These are phyloP conservation scores for Alternaria sp. DNA, from an alignment of 2,329 filamentous ascomycete genomes.

Conservation along the genomic window DNA sequence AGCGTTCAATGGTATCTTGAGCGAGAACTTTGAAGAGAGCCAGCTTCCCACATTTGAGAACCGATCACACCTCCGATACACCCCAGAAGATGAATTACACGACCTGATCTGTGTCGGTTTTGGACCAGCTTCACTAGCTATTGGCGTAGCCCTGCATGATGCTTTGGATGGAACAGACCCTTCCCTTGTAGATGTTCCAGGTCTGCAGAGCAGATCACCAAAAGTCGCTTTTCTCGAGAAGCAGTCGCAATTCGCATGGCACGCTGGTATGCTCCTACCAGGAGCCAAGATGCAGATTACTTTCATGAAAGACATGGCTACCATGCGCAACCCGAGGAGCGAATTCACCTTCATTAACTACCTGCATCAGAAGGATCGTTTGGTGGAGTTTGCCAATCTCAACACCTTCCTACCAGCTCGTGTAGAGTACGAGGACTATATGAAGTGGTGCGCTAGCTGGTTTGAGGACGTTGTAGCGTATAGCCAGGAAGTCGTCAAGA, in stretches of 20 bases:
- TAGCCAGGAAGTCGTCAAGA: conserved; percentile 76
- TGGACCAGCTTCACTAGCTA: conserved; percentile 86
- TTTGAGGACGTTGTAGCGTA: conserved; percentile 80
- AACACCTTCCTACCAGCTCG: conserved; percentile 86
- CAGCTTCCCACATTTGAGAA: conserved; percentile 41
- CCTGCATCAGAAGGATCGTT: conserved; percentile 78
- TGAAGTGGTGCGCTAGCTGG: conserved; percentile 86
- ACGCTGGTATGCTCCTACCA: conserved; percentile 92
- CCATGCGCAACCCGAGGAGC: conserved; percentile 83
- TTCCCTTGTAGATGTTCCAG: conserved; percentile 41
- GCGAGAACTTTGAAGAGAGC: conserved; percentile 38
- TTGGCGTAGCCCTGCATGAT: conserved; percentile 90
- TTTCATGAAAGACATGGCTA: conserved; percentile 95
- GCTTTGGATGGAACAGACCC: conserved; percentile 56
- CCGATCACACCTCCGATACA: conserved; percentile 61
- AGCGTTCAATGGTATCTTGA: conserved; percentile 40
- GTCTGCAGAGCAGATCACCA: conserved; percentile 58
- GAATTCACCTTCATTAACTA: conserved; percentile 98
- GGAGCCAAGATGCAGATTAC: conserved; percentile 98
- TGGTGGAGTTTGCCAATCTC: conserved; percentile 91
- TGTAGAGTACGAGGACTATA: conserved; percentile 93
- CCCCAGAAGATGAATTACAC: conserved; percentile 70
- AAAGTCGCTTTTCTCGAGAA: conserved; percentile 89
- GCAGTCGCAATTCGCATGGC: conserved; percentile 86
- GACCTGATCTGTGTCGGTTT: conserved; percentile 93